Percentiles rank a stretch among this genome's conserved stretches.
These are phyloP conservation scores for Cyberlindnera americana DNA, from an alignment of 805 yeast species.

Conservation along the genomic window DNA sequence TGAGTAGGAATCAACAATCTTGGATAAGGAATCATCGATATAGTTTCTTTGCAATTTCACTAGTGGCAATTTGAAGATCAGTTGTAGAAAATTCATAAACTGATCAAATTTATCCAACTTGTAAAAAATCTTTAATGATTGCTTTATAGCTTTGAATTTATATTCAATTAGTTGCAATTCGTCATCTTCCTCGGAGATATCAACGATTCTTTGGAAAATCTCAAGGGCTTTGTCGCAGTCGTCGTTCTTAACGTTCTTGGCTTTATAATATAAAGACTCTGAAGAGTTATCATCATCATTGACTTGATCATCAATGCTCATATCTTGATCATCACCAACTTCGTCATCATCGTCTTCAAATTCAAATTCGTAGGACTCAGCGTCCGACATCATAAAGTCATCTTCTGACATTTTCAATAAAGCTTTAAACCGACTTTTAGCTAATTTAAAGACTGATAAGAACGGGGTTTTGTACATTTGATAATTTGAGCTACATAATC, in stretches of 20 bases:
- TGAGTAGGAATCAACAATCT: slow-evolving; percentile 36
- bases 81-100: slow-evolving; percentile 11
- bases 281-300: slow-evolving; percentile 27
- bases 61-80: slow-evolving; percentile 13
- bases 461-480: no score
- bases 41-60: slow-evolving; percentile 24
- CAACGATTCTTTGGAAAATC: slow-evolving; percentile 24
- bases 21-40: slow-evolving; percentile 34
- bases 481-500: no score
- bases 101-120: slow-evolving; percentile 16
- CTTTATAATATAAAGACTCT: slow-evolving; percentile 29
- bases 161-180: slow-evolving; percentile 26
- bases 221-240: slow-evolving; percentile 22
- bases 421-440: no score
- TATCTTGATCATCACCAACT: slow-evolving; percentile 26
- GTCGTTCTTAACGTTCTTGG: slow-evolving; percentile 23
- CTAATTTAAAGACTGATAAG: no score
- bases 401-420: slow-evolving; percentile 29
- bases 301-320: slow-evolving; percentile 13
- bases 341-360: slow-evolving; percentile 26
- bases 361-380: slow-evolving; percentile 28
- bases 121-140: slow-evolving; percentile 22
- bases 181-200: slow-evolving; percentile 34
- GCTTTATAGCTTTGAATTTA: slow-evolving; percentile 27
- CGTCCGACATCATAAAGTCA: slow-evolving; percentile 30